Base-by-base conservation (phyloP, 352 stramenopile species). In the Phytopythium boreale region DNA sequence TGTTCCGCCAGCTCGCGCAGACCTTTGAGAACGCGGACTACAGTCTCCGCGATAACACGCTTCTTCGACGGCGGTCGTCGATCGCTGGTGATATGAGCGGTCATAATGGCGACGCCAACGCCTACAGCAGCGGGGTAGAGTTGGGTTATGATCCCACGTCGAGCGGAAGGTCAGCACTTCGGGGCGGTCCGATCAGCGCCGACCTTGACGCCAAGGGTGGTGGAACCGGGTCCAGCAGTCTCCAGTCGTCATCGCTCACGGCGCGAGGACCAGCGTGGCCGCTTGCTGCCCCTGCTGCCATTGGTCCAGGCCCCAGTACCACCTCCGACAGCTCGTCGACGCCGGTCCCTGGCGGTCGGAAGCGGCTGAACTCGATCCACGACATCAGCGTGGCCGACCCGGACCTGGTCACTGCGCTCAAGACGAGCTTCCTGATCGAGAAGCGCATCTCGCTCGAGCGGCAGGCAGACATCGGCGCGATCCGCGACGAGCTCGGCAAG, bases 361-460 rank as follows among this genome's bases (percentile, higher is more conserved):
- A 15, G 27, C 69, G 67, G 2, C 65, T 80, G 14, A 76, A 76
- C 59, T 78, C 74, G 22, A 79, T 93, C 58, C 77, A 88, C 56
- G 81, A 88, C 36, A 64, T 93, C 26, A 81, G 74, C 11, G 26
- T 66, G 15, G 76, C 79, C 4, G 81, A 90, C 46, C 71, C 77
- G 0, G 67, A 62, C 10, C 60, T 88, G 19, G 79, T 92, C 36
- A 84, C 89, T 49, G 74, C 78, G 17, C 62, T 92, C 10, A 80
- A 82, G 20, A 71, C 79, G 0, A 74, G 74, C 14, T 92, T 91
- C 56, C 52, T 93, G 22, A 82, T 89, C 44, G 85, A 90, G 41
- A 91, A 90, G 53, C 68, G 66, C 34, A 91, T 93, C 55, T 88
- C 76, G 1, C 79, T 90, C 50, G 70, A 87, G 39, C 60, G 77